Evolutionary conservation across 345 rosid species (phyloP).

Genomic region (Moricandia moricandioides): DNA sequence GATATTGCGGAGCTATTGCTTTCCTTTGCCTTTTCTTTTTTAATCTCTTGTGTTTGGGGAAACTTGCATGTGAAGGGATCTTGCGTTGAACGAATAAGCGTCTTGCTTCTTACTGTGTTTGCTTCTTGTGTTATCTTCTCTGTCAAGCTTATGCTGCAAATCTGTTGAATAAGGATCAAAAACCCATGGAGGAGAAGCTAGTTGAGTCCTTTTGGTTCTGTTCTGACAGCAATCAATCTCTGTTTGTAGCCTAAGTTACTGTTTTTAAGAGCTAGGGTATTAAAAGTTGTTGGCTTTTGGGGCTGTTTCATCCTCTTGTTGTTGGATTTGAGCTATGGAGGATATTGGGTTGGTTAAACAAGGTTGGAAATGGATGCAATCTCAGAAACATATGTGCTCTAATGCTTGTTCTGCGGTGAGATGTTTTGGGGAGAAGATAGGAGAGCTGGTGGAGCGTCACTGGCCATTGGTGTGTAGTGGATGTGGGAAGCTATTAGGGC

Average conservation of each 20-base stretch:
- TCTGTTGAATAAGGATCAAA: conserved; percentile 13
- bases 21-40: neutral
- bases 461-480: conserved; percentile 86
- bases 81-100: conserved; percentile 45
- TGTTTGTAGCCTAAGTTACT: neutral
- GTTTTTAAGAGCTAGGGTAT: conserved; percentile 14
- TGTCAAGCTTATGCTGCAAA: conserved; percentile 8
- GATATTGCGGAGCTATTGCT: conserved; percentile 36
- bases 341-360: conserved; percentile 85
- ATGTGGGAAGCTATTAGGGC: conserved; percentile 47
- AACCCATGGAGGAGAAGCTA: neutral
- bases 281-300: neutral
- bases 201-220: conserved; percentile 21
- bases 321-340: conserved; percentile 50
- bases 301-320: neutral
- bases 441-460: conserved; percentile 63
- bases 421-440: conserved; percentile 53
- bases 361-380: conserved; percentile 83
- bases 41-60: conserved; percentile 25
- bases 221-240: neutral
- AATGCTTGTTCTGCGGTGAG: conserved; percentile 41
- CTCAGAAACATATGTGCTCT: conserved; percentile 60
- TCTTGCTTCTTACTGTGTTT: conserved; percentile 32
- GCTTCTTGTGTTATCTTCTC: conserved; percentile 16
- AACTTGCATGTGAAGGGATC: conserved; percentile 64